Evolutionary conservation across 208 protist species (phyloP).

Genomic region (Leishmania tropica): DNA sequence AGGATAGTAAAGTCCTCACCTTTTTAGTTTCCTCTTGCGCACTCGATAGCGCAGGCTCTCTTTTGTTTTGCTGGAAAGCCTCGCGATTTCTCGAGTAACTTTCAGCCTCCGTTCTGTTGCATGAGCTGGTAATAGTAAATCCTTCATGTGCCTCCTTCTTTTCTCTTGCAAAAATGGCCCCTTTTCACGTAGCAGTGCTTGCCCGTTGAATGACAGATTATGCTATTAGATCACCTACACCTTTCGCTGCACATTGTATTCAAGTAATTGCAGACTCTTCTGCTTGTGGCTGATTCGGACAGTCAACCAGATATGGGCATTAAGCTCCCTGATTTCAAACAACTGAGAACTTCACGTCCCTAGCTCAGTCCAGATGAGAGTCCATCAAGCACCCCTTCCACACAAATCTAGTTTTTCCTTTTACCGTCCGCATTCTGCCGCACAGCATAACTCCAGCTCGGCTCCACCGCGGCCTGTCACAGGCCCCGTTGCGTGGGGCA

Average conservation of each 20-base stretch:
- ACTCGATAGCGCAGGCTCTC: not conserved
- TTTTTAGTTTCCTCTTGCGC: not conserved
- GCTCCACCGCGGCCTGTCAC: too few species aligned
- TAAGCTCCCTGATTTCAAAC: not conserved
- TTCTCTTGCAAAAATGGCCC: not conserved
- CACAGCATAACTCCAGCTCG: too few species aligned
- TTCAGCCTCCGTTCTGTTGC: not conserved
- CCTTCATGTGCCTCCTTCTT: not conserved
- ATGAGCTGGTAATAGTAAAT: not conserved
- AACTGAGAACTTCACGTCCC: not conserved
- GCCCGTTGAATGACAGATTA: not conserved
- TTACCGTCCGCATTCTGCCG: too few species aligned
- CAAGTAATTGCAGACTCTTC: not conserved
- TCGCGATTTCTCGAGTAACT: not conserved
- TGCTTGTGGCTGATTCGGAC: not conserved
- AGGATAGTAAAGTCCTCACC: not conserved
- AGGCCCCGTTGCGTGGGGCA: too few species aligned
- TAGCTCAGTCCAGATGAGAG: not conserved
- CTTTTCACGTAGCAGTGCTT: not conserved
- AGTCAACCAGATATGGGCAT: not conserved
- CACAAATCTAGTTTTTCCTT: not conserved
- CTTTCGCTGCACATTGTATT: not conserved
- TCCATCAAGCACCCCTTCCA: not conserved
- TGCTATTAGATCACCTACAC: not conserved
- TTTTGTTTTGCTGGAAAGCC: not conserved